These are phyloP conservation scores for Thalassiosira mediterranea DNA, from an alignment of 352 stramenopile species.

Conservation along the genomic window DNA sequence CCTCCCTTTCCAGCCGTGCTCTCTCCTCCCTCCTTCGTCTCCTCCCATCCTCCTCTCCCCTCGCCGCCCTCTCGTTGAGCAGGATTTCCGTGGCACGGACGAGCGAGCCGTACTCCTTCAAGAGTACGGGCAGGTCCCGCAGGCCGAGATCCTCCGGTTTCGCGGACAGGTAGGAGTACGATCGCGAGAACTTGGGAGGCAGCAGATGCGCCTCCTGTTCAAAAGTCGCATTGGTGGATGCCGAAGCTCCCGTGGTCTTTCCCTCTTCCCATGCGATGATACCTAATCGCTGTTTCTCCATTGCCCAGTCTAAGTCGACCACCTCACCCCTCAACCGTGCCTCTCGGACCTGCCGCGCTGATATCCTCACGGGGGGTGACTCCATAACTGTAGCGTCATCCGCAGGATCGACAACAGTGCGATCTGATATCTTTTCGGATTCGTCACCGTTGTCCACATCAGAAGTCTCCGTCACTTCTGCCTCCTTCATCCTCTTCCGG, in stretches of 20 bases:
- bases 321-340: slow-evolving; percentile 62
- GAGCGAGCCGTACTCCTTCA: slow-evolving; percentile 81
- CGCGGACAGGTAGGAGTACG: slow-evolving; percentile 68
- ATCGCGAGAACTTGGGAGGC: slow-evolving; percentile 56
- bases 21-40: slow-evolving; percentile 27
- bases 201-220: slow-evolving; percentile 24
- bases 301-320: slow-evolving; percentile 69
- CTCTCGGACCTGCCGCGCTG: slow-evolving; percentile 54
- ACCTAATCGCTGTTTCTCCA: slow-evolving; percentile 33
- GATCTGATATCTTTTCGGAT: not conserved
- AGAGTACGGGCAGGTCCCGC: slow-evolving; percentile 63
- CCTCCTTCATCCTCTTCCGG: slow-evolving; percentile 11
- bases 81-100: slow-evolving; percentile 74
- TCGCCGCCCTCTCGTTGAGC: slow-evolving; percentile 50
- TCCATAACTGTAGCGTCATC: slow-evolving; percentile 2
- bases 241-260: slow-evolving; percentile 19
- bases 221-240: slow-evolving; percentile 5
- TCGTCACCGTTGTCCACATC: slow-evolving; percentile 17
- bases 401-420: not conserved
- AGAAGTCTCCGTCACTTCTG: slow-evolving; percentile 15
- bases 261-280: slow-evolving; percentile 15
- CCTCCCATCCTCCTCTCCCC: slow-evolving; percentile 29
- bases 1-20: slow-evolving; percentile 29
- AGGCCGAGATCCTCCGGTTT: slow-evolving; percentile 68
- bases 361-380: slow-evolving; percentile 37